phyloP scores from a whole-genome alignment of 1,284 basidiomycete species.

The Fomitopsis schrenkii region DNA sequence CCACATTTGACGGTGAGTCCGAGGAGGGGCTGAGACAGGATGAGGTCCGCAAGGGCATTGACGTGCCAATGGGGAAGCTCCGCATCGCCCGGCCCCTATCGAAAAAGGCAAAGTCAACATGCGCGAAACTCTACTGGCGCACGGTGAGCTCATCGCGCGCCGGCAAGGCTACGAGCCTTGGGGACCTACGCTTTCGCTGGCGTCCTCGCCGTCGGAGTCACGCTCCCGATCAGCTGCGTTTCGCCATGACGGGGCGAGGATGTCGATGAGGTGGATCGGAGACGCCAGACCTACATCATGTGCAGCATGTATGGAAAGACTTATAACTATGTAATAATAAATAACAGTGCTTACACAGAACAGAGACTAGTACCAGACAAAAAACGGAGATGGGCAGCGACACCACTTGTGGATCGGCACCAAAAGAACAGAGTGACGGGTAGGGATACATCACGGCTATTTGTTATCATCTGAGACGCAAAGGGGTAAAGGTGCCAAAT shows the following conservation, averaged over 20 bases:
- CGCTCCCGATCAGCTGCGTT: slow-evolving; percentile 14
- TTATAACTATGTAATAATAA: too few species aligned
- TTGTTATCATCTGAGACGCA: too few species aligned
- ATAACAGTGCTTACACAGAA: too few species aligned
- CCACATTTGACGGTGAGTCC: slow-evolving; percentile 92
- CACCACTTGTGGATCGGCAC: too few species aligned
- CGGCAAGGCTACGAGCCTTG: neutral
- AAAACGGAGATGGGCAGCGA: too few species aligned
- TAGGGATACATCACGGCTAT: too few species aligned
- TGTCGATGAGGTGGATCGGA: neutral
- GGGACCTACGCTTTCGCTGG: slow-evolving; percentile 19
- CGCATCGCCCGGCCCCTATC: slow-evolving; percentile 81
- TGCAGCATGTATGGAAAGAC: too few species aligned
- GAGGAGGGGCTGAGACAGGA: slow-evolving; percentile 68
- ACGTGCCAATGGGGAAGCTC: slow-evolving; percentile 52
- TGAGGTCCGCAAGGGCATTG: slow-evolving; percentile 73
- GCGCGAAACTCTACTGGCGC: slow-evolving; percentile 52
- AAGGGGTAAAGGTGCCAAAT: too few species aligned
- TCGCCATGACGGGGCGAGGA: slow-evolving; percentile 13
- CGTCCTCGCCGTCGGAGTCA: slow-evolving; percentile 16
- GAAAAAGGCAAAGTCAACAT: slow-evolving; percentile 93
- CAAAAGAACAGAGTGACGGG: too few species aligned
- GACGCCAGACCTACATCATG: too few species aligned
- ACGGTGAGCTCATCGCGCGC: slow-evolving; percentile 8
- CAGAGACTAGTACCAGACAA: too few species aligned